A percentile compares a stretch with the other conserved stretches of the same genome.
Evolutionary conservation across 768 basidiomycete species (phyloP).

Genomic region (Phylloporus sp.): DNA sequence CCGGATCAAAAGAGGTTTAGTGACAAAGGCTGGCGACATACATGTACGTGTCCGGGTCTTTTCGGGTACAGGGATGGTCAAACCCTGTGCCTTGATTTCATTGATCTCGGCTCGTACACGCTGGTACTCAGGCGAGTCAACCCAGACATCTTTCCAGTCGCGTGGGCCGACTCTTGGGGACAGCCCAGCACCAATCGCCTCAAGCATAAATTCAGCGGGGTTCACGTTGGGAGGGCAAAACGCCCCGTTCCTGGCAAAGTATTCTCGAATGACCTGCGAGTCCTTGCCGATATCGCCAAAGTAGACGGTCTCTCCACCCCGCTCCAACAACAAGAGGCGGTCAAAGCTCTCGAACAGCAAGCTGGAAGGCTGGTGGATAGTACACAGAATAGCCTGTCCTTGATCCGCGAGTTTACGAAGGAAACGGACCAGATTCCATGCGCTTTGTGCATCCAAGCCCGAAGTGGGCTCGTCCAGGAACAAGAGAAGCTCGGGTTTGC

Average conservation of each 20-base stretch:
- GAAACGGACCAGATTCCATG: constrained; percentile 82
- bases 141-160: constrained; percentile 88
- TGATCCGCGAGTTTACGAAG: constrained; percentile 77
- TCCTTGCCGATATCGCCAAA: constrained; percentile 85
- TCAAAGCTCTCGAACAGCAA: constrained; percentile 87
- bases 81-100: constrained; percentile 44
- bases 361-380: constrained; percentile 85
- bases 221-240: constrained; percentile 73
- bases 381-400: constrained; percentile 88
- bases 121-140: constrained; percentile 59
- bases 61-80: constrained; percentile 39
- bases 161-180: constrained; percentile 66
- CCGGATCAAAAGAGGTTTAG: neutral
- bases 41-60: constrained; percentile 45
- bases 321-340: constrained; percentile 60
- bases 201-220: constrained; percentile 76
- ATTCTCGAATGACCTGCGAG: constrained; percentile 62
- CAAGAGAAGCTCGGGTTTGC: constrained; percentile 43
- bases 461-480: constrained; percentile 47
- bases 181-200: constrained; percentile 84
- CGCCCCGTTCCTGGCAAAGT: constrained; percentile 72
- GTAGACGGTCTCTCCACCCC: constrained; percentile 90
- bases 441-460: constrained; percentile 60
- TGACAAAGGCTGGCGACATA: constrained; percentile 23
- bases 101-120: constrained; percentile 42